phyloP scores from a whole-genome alignment of 176 grass and related monocot species.

The Chloris gayana region DNA sequence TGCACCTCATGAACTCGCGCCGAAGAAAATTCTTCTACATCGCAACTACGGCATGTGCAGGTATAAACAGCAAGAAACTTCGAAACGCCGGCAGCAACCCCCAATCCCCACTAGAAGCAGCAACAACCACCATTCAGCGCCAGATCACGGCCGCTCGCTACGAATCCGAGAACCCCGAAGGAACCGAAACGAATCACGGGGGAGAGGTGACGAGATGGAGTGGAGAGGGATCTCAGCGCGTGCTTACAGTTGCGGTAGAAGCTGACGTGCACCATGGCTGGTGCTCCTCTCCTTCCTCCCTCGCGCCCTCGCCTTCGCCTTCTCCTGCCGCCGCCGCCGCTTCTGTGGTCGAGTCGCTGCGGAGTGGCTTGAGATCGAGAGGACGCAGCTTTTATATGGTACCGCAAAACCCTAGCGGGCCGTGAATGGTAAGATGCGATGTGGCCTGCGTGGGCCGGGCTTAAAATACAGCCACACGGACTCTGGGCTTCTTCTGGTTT shows the following conservation, averaged over 20 bases:
- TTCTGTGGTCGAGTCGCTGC: constrained; percentile 10
- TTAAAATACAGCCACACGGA: not conserved
- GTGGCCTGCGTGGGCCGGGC: not conserved
- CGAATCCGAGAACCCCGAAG: not conserved
- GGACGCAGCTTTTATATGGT: constrained; percentile 16
- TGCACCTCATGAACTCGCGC: not conserved
- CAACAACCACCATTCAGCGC: not conserved
- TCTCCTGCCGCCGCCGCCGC: constrained; percentile 45
- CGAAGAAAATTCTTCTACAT: not conserved
- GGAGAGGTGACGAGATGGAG: not conserved
- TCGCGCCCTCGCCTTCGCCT: not conserved
- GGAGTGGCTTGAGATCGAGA: not conserved
- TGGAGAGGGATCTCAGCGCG: not conserved
- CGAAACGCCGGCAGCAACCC: not conserved
- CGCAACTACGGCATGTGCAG: not conserved
- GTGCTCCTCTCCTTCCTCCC: constrained; percentile 10
- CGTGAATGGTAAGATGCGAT: not conserved
- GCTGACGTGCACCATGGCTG: constrained; percentile 68
- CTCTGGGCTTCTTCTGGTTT: not conserved
- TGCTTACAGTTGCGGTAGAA: constrained; percentile 74
- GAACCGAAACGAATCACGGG: not conserved
- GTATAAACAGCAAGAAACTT: not conserved
- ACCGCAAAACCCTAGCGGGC: constrained; percentile 49
- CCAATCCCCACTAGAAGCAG: not conserved
- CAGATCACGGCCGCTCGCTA: constrained; percentile 17